Base-by-base conservation (phyloP, 2,329 filamentous ascomycete species). In the Colletotrichum sp. region DNA sequence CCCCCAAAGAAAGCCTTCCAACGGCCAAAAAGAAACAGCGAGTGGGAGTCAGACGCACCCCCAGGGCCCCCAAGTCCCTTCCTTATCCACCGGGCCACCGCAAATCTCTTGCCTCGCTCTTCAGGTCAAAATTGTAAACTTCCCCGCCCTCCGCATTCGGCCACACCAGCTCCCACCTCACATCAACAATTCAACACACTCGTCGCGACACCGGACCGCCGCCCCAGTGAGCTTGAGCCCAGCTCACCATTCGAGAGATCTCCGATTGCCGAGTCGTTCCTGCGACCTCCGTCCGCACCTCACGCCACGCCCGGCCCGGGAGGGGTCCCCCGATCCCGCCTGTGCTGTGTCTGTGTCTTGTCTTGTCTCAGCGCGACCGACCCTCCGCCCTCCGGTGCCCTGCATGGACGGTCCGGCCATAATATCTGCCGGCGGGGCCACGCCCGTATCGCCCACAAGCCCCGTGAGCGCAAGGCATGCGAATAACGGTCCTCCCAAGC, bases 401-500 rank as follows among this genome's bases (percentile, higher is more conserved):
- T 78, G 85, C 83, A 90, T 90, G 88, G 88, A 90, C 85, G 86
- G 85, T 81, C 84, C 87, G 80, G 84, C 85, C 79, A 79, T 84
- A 77, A 83, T 85, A 83, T 84, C 85, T 81, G 85, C 84, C 80
- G 84, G 85, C 82, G 87, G 86, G 82, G 87, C 86, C 78, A 84
- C 86, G 79, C 88, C 88, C 70, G 86, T 87, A 82, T 91, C 89
- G 82, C 90, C 90, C 81, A 90, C 88, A 78, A 91, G 89, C 82
- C 90, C 90, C 75, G 84, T 88, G 80, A 90, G 88, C 82, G 85
- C 87, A 78, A 88, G 89, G 78, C 87, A 88, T 79, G 88, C 85
- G 78, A 81, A 84, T 65, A 88, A 86, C 78, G 87, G 86, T 77
- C 57, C 68, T 67, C 80, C 86, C 77, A 93, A 93, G 86, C 87